Evolutionary conservation across 139 green algal genomes (phyloP).

Genomic region (Chlorella vulgaris): DNA sequence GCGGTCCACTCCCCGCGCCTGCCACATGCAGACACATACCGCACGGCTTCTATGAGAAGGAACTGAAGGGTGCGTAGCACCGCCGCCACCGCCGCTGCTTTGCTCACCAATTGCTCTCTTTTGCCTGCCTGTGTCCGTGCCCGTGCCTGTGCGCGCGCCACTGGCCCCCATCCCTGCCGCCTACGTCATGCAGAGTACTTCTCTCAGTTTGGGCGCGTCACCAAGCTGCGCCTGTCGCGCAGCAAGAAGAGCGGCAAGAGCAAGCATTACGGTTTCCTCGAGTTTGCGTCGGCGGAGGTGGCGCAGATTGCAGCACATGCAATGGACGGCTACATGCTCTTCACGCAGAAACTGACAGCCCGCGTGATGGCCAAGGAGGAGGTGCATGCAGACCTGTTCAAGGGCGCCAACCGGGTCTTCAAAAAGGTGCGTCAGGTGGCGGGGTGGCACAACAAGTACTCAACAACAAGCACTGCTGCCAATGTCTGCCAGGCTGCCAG

Average conservation of each 20-base stretch:
- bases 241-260: conserved; percentile 59
- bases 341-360: conserved; percentile 69
- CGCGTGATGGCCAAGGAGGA: conserved; percentile 48
- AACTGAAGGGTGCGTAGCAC: conserved; percentile 74
- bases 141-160: neutral
- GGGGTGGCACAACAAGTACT: neutral
- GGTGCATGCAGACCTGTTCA: conserved; percentile 79
- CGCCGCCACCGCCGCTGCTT: neutral
- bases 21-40: conserved; percentile 77
- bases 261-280: conserved; percentile 75
- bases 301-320: conserved; percentile 81
- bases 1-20: too few relatives aligned
- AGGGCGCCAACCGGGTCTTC: conserved; percentile 80
- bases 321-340: conserved; percentile 95
- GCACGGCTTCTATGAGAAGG: conserved; percentile 91
- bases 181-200: conserved; percentile 45
- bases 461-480: too few relatives aligned
- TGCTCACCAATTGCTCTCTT: too few relatives aligned
- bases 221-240: conserved; percentile 51
- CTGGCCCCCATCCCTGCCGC: too few relatives aligned
- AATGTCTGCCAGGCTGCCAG: too few relatives aligned
- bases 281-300: conserved; percentile 72
- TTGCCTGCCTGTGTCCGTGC: neutral
- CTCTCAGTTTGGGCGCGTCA: conserved; percentile 59
- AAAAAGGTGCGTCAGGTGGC: conserved; percentile 45